Evolutionary conservation across 345 rosid genomes (phyloP).

Genomic region (Gossypium ekmanianum): DNA sequence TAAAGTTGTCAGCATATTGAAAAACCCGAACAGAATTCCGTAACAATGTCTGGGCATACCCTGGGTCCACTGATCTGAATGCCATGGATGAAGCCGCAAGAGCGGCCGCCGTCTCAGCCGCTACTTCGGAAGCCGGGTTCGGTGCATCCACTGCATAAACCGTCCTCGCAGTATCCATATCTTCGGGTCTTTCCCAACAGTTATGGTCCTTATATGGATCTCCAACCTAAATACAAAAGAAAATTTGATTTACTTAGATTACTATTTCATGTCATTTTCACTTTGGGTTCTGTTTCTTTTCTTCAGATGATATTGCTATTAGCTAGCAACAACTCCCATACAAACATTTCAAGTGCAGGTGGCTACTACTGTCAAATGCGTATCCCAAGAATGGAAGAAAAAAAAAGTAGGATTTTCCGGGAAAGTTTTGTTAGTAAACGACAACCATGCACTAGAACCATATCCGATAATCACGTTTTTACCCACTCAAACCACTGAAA

Average conservation of each 20-base stretch:
- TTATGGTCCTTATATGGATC: constrained; percentile 76
- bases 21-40: constrained; percentile 56
- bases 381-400: neutral
- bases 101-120: constrained; percentile 87
- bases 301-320: neutral
- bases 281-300: neutral
- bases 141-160: constrained; percentile 82
- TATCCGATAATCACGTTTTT: neutral
- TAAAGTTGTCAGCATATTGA: constrained; percentile 65
- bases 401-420: neutral
- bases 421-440: constrained; percentile 9
- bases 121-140: constrained; percentile 82
- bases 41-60: constrained; percentile 66
- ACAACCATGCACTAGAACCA: neutral
- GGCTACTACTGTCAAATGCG: neutral
- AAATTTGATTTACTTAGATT: neutral
- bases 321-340: neutral
- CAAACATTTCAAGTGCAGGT: neutral
- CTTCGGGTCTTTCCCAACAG: constrained; percentile 98
- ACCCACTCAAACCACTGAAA: neutral
- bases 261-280: neutral
- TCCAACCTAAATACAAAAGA: constrained; percentile 57
- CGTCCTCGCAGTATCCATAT: constrained; percentile 85
- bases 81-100: constrained; percentile 88
- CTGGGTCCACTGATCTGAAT: constrained; percentile 69